Evolutionary conservation across 495 filamentous ascomycete species (phyloP).

Genomic region (Neurospora sp.): DNA sequence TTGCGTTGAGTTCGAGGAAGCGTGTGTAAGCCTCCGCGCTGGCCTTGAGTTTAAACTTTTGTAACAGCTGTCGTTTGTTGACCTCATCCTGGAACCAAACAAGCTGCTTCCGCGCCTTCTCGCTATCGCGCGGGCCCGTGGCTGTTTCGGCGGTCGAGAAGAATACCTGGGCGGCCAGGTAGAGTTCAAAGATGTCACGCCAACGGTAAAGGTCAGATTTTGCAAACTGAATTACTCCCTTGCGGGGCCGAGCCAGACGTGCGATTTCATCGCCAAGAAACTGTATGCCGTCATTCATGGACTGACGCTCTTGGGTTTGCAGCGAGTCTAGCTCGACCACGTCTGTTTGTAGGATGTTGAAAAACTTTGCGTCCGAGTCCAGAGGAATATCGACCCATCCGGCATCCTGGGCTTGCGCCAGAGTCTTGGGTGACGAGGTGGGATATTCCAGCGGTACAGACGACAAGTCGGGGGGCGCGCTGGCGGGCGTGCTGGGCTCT

Average conservation of each 20-base stretch:
- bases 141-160: slow-evolving; percentile 56
- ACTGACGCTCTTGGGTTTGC: slow-evolving; percentile 45
- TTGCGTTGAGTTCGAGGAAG: slow-evolving; percentile 56
- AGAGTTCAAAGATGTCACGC: slow-evolving; percentile 64
- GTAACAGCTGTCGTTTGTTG: slow-evolving; percentile 36
- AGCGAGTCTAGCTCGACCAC: slow-evolving; percentile 50
- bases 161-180: slow-evolving; percentile 60
- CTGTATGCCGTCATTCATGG: slow-evolving; percentile 43
- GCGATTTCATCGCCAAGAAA: slow-evolving; percentile 46
- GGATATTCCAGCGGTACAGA: not conserved
- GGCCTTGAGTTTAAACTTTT: slow-evolving; percentile 47
- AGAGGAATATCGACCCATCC: slow-evolving; percentile 54
- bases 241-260: slow-evolving; percentile 45
- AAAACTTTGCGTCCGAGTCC: slow-evolving; percentile 57
- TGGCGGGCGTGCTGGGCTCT: not conserved
- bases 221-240: slow-evolving; percentile 27
- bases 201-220: slow-evolving; percentile 60
- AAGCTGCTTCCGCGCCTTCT: slow-evolving; percentile 43
- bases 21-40: slow-evolving; percentile 45
- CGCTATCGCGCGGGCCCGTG: slow-evolving; percentile 45
- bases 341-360: slow-evolving; percentile 51
- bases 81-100: slow-evolving; percentile 51
- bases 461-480: not conserved
- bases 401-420: slow-evolving; percentile 1
- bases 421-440: not conserved